phyloP scores from a whole-genome alignment of 2,329 filamentous ascomycete species.

The Setomelanomma holmii region DNA sequence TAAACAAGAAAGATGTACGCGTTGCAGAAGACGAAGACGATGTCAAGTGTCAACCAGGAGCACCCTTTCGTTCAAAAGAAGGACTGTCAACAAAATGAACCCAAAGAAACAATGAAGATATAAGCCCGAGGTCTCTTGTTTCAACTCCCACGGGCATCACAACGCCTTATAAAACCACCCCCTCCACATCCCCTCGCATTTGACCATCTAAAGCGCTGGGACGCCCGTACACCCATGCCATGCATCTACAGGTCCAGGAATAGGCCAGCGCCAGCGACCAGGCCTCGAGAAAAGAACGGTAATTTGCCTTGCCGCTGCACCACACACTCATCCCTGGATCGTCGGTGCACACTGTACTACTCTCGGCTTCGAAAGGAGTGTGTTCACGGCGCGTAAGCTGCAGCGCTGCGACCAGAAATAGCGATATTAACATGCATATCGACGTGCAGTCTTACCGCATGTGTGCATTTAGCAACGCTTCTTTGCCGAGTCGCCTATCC shows the following conservation, averaged over 20 bases:
- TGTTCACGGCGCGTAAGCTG: constrained; percentile 9
- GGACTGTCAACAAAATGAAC: constrained; percentile 25
- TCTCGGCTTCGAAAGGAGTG: no score
- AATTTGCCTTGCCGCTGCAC: constrained; percentile 33
- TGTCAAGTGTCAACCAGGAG: constrained; percentile 36
- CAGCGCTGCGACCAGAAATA: constrained; percentile 32
- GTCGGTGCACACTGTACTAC: constrained; percentile 8
- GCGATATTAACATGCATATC: constrained; percentile 19
- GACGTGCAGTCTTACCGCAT: constrained; percentile 14
- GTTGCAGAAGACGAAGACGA: constrained; percentile 10
- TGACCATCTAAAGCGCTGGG: constrained; percentile 5
- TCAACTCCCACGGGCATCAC: constrained; percentile 40
- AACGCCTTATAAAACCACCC: no score
- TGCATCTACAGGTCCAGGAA: constrained; percentile 13
- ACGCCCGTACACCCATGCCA: constrained; percentile 14
- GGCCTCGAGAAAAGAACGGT: constrained; percentile 15
- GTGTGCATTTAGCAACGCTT: constrained; percentile 16
- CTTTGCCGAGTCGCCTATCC: constrained; percentile 6
- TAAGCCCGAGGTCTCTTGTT: constrained; percentile 22
- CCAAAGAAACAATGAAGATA: constrained; percentile 17
- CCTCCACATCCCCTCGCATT: neutral
- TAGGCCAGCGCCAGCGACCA: no score
- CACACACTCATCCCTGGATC: constrained; percentile 9
- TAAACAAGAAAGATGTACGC: constrained; percentile 5
- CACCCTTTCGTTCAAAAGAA: constrained; percentile 33